phyloP scores from a whole-genome alignment of 257 asterid genomes.

The Cruciata laevipes region DNA sequence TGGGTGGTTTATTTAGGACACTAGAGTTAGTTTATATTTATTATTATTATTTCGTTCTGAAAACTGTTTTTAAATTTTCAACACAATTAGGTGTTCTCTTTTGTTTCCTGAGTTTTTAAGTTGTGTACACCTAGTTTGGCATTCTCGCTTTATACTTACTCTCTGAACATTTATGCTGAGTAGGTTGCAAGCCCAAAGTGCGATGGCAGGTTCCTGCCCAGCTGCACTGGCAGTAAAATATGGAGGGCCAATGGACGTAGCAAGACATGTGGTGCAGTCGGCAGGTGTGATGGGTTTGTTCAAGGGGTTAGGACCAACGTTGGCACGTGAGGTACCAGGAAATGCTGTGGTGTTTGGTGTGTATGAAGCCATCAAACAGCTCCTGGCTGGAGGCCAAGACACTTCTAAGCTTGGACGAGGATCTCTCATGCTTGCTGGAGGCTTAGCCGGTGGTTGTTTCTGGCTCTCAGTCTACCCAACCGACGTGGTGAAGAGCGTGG shows the following conservation, averaged over 20 bases:
- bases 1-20: neutral
- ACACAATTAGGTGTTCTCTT: neutral
- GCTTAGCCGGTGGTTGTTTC: conserved; percentile 66
- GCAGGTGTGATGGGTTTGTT: conserved; percentile 66
- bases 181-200: conserved; percentile 83
- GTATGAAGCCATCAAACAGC: conserved; percentile 66
- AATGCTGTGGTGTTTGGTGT: conserved; percentile 85
- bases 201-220: conserved; percentile 36
- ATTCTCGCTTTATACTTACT: neutral
- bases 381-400: conserved; percentile 64
- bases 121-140: neutral
- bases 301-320: conserved; percentile 67
- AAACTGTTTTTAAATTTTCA: neutral
- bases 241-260: conserved; percentile 79
- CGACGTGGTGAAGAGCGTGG: conserved; percentile 68
- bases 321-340: conserved; percentile 84
- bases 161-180: neutral
- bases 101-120: neutral
- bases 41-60: too few relatives aligned
- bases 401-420: conserved; percentile 66
- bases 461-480: conserved; percentile 72
- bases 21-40: neutral
- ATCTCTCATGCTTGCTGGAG: conserved; percentile 62
- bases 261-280: conserved; percentile 53
- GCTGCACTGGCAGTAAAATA: conserved; percentile 46